Evolutionary conservation across 805 yeast species (phyloP), one percentile per base, ranked within the genome.

Genomic region (Metschnikowia picachoensis): DNA sequence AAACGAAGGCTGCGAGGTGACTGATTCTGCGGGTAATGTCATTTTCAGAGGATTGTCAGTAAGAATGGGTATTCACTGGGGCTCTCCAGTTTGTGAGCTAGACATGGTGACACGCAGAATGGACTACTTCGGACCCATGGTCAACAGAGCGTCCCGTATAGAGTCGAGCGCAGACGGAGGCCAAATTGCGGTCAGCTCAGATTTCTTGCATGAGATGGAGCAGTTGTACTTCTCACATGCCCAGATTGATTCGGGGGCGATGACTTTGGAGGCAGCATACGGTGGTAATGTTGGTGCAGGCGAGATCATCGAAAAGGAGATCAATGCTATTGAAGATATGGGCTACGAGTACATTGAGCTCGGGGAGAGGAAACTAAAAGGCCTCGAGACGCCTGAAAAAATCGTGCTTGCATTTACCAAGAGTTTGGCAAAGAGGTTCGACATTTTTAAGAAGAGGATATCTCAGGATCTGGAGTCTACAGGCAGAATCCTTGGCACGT

Each of bases 111-210:
- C 99, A 0, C 81, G 90, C 55, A 82, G 99, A 71, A 94, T 94
- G 99, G 99, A 94, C 68, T 94, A 94, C 66, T 86, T 94, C 58
- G 99, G 99, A 0, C 99, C 99, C 0, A 91, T 94, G 90, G 99
- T 94, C 30, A 94, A 94, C 60, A 77, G 96, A 42, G 88, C 99
- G 1, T 84, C 98, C 1, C 77, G 99, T 58, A 92, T 94, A 25
- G 84, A 91, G 60, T 87, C 96, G 8, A 86, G 88, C 41, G 99
- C 99, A 0, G 96, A 89, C 65, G 99, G 99, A 49, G 99, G 99
- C n/a, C 97, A 92, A 65, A 87, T 92, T 28, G 82, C 96, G 0
- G 76, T 91, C 46, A 85, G 95, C 58, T 76, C 82, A 8, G 97
- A 92, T 64, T 87, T 89, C 59, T 70, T 86, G 55, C 76, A 77